These are phyloP conservation scores for Rhododendron simsii DNA, from an alignment of 148 eudicot species.

Conservation along the genomic window DNA sequence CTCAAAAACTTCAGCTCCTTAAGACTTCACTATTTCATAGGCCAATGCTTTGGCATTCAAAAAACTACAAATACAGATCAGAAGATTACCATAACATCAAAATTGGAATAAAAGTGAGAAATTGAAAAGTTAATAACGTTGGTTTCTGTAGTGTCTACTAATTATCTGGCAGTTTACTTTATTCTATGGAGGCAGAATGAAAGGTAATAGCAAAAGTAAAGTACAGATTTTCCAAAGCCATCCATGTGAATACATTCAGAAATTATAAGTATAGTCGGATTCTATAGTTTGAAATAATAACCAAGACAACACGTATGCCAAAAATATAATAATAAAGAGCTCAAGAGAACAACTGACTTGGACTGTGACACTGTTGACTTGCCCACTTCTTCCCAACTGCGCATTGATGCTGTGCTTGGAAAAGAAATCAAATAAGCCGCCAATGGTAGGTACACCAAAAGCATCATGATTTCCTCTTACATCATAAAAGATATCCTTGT, in stretches of 20 bases:
- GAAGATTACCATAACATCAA: background rate
- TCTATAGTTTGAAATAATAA: background rate
- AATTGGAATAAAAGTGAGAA: background rate
- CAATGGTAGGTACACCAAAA: conserved; percentile 69
- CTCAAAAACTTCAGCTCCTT: background rate
- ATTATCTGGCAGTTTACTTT: background rate
- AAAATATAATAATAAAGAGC: conserved; percentile 6
- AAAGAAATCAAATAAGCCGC: conserved; percentile 63
- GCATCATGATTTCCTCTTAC: conserved; percentile 94
- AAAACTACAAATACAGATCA: background rate
- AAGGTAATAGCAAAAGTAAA: background rate
- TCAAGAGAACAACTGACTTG: conserved; percentile 40
- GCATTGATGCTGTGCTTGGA: conserved; percentile 82
- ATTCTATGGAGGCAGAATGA: background rate
- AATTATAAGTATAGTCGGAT: background rate
- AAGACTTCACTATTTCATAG: background rate
- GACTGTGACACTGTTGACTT: conserved; percentile 73
- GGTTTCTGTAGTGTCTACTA: background rate
- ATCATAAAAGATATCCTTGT: conserved; percentile 66
- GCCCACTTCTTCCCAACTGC: conserved; percentile 52
- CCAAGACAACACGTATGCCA: background rate
- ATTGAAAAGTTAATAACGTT: background rate
- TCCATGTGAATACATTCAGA: background rate
- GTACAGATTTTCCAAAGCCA: background rate
- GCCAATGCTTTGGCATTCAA: background rate